These are phyloP conservation scores for Curvularia verruculosa DNA, from an alignment of 2,329 filamentous ascomycete genomes.

Conservation along the genomic window DNA sequence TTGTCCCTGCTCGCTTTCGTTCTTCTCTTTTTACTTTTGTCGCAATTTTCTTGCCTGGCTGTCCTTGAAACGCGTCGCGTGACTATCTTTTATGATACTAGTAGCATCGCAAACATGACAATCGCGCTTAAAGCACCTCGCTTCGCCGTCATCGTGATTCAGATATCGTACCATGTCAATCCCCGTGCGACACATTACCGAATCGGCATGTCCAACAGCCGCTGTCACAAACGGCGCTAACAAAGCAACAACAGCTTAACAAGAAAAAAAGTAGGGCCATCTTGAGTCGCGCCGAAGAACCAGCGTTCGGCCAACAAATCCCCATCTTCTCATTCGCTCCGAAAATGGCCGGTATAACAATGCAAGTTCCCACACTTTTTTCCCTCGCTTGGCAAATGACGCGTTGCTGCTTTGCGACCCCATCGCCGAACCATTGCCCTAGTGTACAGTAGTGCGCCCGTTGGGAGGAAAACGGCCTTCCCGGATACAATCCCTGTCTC, in stretches of 20 bases:
- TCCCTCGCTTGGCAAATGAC: neutral
- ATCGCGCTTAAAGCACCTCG: neutral
- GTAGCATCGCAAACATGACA: neutral
- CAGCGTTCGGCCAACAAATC: constrained; percentile 5
- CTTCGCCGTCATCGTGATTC: neutral
- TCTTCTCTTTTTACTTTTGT: neutral
- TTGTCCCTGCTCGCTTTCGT: neutral
- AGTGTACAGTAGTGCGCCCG: neutral
- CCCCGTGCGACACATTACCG: neutral
- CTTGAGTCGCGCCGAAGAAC: constrained; percentile 2
- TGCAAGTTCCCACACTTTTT: neutral
- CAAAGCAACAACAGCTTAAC: neutral
- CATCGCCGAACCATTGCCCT: constrained; percentile 3
- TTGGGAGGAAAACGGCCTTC: neutral
- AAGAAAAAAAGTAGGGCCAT: neutral
- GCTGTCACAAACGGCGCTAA: neutral
- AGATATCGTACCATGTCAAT: neutral
- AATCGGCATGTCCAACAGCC: neutral
- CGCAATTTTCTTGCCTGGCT: neutral
- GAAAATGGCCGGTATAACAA: neutral
- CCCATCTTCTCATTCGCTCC: constrained; percentile 1
- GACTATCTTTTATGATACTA: neutral
- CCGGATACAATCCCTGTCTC: neutral
- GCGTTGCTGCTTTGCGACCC: constrained; percentile 5
- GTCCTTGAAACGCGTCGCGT: neutral